Evolutionary conservation across 2,329 filamentous ascomycete genomes (phyloP).

Genomic region (Diplodia corticola): DNA sequence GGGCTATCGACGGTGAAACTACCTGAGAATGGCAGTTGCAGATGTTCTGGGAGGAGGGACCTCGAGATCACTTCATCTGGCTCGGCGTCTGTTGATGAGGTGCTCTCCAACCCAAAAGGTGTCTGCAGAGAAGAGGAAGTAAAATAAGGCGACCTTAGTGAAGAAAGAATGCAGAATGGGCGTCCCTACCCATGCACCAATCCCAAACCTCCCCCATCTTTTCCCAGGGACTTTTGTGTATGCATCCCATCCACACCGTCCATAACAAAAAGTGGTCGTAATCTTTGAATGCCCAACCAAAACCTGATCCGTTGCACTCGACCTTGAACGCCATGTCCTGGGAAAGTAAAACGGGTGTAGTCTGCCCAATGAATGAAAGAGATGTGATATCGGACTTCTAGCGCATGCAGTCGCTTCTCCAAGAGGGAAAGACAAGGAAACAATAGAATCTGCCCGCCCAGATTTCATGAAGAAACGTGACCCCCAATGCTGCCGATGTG

Average conservation of each 20-base stretch:
- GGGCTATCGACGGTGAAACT: conserved; percentile 9
- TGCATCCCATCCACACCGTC: neutral
- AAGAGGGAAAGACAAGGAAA: conserved; percentile 15
- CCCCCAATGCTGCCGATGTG: conserved; percentile 21
- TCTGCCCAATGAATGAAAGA: conserved; percentile 7
- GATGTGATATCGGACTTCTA: conserved; percentile 12
- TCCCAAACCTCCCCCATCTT: neutral
- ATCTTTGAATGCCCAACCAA: conserved; percentile 14
- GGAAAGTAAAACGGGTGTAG: neutral
- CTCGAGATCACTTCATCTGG: neutral
- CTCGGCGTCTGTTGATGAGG: neutral
- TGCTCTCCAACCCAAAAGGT: neutral
- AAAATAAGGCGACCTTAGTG: neutral
- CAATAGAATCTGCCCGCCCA: conserved; percentile 14
- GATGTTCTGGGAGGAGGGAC: neutral
- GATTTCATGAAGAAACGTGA: conserved; percentile 15
- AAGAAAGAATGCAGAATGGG: neutral
- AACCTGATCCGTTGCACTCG: neutral
- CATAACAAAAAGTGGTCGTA: conserved; percentile 13
- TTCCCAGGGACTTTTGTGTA: conserved; percentile 1
- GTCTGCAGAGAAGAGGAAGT: conserved; percentile 15
- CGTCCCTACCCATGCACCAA: conserved; percentile 6
- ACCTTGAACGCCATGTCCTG: conserved; percentile 13
- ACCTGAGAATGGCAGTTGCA: conserved; percentile 11
- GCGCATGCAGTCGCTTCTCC: conserved; percentile 3